Base-by-base conservation (phyloP, 2,329 filamentous ascomycete genomes). In the Pseudogymnoascus sp. region DNA sequence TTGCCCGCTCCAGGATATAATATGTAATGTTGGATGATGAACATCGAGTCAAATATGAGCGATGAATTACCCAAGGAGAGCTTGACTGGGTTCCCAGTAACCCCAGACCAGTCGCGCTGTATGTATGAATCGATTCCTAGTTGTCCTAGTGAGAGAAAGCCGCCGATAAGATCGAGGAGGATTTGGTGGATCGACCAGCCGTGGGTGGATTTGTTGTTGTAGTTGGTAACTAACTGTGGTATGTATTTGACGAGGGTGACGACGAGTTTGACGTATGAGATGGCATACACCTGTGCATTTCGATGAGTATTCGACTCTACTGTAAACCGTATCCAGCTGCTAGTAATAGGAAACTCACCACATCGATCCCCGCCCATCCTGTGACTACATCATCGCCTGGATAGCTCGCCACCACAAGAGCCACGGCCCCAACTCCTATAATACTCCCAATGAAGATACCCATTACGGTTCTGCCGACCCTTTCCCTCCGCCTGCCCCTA, bases 171-270 rank as follows among this genome's bases (percentile, higher is more conserved):
- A 73, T 97, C 95, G 8, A 97, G 81, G 56, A 96, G 78, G 69
- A 97, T 93, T 73, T 91, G 88, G 66, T 79, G 79, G 68, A 97
- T 97, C 70, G 86, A 89, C 92, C 93, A 97, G 38, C 95, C 95
- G 18, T 83, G 77, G 0, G 95, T 97, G 63, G 90, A 96, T 73
- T 88, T 84, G 71, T 93, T 91, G 70, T 87, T 86, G 74, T 89
- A 92, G 78, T 97, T 97, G 69, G 89, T 82, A 71, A 89, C 81
- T 38, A 90, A 85, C 79, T 96, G 92, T 4, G 95, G 95, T 56
- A 91, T 87, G 76, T 97, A 97, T 78, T 99, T 99, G 76, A 96
- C 84, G 25, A 97, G 78, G 0, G 93, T 96, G 68, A 96, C 85
- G 62, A 93, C 75, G 36, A 99, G 81, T 78, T 99, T 99, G 73